Evolutionary conservation across 257 asterid genomes (phyloP).

Genomic region (Salvia hispanica): DNA sequence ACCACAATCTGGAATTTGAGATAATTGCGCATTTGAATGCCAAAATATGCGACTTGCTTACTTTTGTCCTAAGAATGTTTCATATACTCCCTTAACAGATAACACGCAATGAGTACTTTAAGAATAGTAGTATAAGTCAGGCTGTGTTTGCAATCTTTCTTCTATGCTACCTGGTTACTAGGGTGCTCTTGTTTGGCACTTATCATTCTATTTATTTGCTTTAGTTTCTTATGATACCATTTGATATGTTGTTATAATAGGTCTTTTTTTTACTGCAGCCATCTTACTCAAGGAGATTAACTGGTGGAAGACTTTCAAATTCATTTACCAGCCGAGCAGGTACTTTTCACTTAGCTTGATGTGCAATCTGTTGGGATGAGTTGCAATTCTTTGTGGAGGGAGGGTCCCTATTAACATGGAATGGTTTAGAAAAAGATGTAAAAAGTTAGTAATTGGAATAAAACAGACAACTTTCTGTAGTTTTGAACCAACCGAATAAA

Average conservation of each 20-base stretch:
- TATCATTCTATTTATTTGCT: conserved; percentile 3
- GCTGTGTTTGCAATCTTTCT: not conserved
- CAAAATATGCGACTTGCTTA: not conserved
- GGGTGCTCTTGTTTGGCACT: not conserved
- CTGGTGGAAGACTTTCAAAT: conserved; percentile 29
- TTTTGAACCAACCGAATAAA: not conserved
- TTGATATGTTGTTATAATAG: conserved; percentile 4
- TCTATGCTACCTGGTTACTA: conserved; percentile 1
- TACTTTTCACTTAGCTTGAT: conserved; percentile 15
- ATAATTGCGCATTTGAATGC: not conserved
- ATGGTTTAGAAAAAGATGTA: not conserved
- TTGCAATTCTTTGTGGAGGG: not conserved
- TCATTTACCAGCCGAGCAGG: conserved; percentile 38
- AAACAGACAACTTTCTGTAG: not conserved
- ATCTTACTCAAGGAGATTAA: conserved; percentile 28
- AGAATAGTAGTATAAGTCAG: not conserved
- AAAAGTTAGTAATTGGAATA: not conserved
- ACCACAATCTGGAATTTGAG: not conserved
- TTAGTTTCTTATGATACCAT: conserved; percentile 10
- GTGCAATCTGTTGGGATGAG: not conserved
- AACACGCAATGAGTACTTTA: not conserved
- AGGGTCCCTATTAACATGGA: not conserved
- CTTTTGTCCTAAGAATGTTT: not conserved
- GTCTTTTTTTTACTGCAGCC: conserved; percentile 40
- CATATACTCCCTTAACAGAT: not conserved